Evolutionary conservation across 352 stramenopile species (phyloP).

Genomic region (Globisporangium iwayamae): DNA sequence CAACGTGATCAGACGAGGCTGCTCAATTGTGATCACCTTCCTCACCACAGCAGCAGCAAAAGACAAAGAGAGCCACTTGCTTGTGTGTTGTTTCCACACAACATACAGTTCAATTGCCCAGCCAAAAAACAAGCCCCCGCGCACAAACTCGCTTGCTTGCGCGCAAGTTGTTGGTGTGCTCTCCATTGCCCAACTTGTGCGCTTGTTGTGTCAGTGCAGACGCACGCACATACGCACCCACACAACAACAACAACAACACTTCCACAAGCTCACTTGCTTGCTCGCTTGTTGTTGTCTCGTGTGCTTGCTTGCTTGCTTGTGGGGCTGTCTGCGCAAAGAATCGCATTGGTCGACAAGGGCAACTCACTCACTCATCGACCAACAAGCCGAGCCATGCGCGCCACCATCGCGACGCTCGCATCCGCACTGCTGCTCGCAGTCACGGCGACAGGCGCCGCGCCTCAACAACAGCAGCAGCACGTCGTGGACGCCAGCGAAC

Average conservation of each 20-base stretch:
- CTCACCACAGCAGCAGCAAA: not conserved
- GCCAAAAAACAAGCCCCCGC: not conserved
- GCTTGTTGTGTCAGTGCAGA: not conserved
- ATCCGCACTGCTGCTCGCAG: not conserved
- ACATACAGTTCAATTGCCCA: conserved; percentile 4
- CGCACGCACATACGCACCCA: not conserved
- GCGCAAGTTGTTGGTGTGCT: not conserved
- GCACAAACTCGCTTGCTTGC: not conserved
- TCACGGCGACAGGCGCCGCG: not conserved
- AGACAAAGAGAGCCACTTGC: not conserved
- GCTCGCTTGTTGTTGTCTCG: too few species aligned
- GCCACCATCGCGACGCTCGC: not conserved
- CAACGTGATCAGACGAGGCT: conserved; percentile 2
- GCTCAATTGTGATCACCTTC: not conserved
- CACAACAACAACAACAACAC: not conserved
- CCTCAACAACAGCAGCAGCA: not conserved
- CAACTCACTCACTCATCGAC: not conserved
- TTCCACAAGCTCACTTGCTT: not conserved
- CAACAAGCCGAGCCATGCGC: not conserved
- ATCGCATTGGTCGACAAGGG: not conserved
- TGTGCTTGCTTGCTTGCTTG: not conserved
- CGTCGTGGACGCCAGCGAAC: conserved; percentile 28
- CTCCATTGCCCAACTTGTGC: conserved; percentile 8
- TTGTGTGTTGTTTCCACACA: conserved; percentile 4
- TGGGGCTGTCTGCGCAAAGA: not conserved